Evolutionary conservation across 805 yeast genomes (phyloP), one percentile per base, ranked within the genome.

Genomic region (Starmerella sp.): DNA sequence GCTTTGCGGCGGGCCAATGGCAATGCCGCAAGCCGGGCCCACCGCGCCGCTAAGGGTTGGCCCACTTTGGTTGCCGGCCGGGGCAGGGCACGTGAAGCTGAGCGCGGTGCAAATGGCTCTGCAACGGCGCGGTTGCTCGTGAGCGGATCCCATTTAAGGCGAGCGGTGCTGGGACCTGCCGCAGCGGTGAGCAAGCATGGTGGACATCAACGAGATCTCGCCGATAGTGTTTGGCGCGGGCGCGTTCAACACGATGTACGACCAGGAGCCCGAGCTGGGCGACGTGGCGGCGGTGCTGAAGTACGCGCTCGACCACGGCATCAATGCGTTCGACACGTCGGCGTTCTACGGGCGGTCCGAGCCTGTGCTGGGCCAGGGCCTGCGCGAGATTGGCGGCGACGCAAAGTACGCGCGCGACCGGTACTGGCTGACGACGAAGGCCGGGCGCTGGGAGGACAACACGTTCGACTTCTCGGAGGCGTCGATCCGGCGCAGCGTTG

Each of bases 261-360:
- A 84, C 57, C 79, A 75, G 10, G 77, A 85, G 62, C 95, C 95
- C 0, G 72, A 73, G 37, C 63, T 71, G 0, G 61, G 86, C 43
- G 84, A 87, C 1, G 75, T 82, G 10, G 72, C 69, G 10, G 80
- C 78, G 0, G 77, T 90, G 50, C 61, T 90, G 22, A 65, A 71
- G 48, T 63, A 67, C 13, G 93, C 90, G 0, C 82, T 90, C 62
- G 69, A 72, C 22, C 65, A 73, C 30, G 96, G 96, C 0, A 72
- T 87, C 57, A 77, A 75, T 47, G 93, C 95, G 1, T 73, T 90
- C 38, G 97, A 90, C 65, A 88, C 97, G 0, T 86, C 96, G 0
- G 96, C 97, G 4, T 89, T 86, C 70, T 90, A 90, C 66, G 97
- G 97, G 0, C 87, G 87, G 0, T 85, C 95, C 5, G 97, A 90